phyloP scores from a whole-genome alignment of 2,329 filamentous ascomycete genomes.

The Aspergillus transmontanensis region DNA sequence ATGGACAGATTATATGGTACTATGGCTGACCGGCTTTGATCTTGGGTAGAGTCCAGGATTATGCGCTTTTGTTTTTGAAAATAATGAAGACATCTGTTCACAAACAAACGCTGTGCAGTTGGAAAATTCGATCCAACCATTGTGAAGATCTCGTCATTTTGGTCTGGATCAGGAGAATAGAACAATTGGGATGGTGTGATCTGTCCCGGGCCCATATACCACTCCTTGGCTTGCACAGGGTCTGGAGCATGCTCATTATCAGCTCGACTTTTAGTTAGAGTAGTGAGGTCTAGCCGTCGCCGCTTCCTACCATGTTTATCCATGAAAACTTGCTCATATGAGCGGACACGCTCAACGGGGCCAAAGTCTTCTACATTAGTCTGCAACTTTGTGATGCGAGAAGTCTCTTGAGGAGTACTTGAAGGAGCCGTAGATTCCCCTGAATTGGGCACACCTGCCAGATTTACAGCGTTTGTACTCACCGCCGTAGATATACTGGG shows the following conservation, averaged over 20 bases:
- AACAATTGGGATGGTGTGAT: slow-evolving; percentile 46
- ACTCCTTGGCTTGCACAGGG: slow-evolving; percentile 11
- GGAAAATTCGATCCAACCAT: slow-evolving; percentile 26
- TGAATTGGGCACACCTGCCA: background rate
- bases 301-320: slow-evolving; percentile 34
- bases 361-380: background rate
- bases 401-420: background rate
- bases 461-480: background rate
- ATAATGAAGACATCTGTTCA: slow-evolving; percentile 32
- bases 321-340: slow-evolving; percentile 27
- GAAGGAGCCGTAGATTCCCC: too few relatives aligned
- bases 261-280: slow-evolving; percentile 6
- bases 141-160: slow-evolving; percentile 30
- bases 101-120: slow-evolving; percentile 30
- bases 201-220: slow-evolving; percentile 44
- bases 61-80: slow-evolving; percentile 31
- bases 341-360: slow-evolving; percentile 12
- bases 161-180: slow-evolving; percentile 38
- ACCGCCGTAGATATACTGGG: background rate
- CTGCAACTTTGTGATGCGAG: background rate
- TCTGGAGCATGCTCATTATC: background rate
- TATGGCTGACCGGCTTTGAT: slow-evolving; percentile 27
- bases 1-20: slow-evolving; percentile 29
- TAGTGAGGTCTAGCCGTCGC: slow-evolving; percentile 28
- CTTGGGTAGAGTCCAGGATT: slow-evolving; percentile 20